Percentiles rank a stretch among this genome's conserved stretches.
Conservation (phyloP, 768 basidiomycete species). For the Phanerochaete carnosa region DNA sequence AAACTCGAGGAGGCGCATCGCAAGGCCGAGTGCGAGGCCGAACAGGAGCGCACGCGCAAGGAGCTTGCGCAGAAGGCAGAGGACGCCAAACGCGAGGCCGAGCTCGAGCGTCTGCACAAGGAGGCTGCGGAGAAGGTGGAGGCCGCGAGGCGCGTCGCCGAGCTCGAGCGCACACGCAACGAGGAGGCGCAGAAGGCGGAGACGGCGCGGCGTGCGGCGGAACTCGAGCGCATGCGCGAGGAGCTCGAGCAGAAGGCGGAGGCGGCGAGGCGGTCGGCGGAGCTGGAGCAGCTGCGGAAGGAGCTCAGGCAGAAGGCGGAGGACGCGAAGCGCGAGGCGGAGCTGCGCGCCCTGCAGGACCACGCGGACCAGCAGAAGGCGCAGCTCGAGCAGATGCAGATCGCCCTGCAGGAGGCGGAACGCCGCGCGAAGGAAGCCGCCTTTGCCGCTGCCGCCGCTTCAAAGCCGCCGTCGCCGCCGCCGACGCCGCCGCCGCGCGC, state of each 20-base stretch:
- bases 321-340: background rate
- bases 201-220: background rate
- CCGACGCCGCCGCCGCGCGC: background rate
- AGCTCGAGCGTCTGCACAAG: background rate
- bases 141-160: background rate
- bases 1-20: slow-evolving; percentile 2
- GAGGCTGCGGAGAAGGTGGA: background rate
- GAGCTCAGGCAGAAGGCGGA: slow-evolving; percentile 3
- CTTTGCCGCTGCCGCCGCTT: background rate
- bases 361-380: slow-evolving; percentile 19
- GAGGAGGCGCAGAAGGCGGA: background rate
- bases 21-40: background rate
- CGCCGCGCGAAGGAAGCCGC: background rate
- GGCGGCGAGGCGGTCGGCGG: background rate
- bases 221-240: background rate
- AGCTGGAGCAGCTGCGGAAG: too few relatives aligned
- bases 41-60: background rate
- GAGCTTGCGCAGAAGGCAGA: background rate
- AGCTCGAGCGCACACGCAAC: background rate
- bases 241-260: background rate
- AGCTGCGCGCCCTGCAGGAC: background rate
- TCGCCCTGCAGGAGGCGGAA: slow-evolving; percentile 1
- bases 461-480: background rate
- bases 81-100: background rate
- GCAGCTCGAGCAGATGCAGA: slow-evolving; percentile 23